A percentile compares a stretch with the other conserved stretches of the same genome.
These are phyloP conservation scores for Suhomyces bribrorum DNA, from an alignment of 1,139 yeast genomes.

Conservation along the genomic window DNA sequence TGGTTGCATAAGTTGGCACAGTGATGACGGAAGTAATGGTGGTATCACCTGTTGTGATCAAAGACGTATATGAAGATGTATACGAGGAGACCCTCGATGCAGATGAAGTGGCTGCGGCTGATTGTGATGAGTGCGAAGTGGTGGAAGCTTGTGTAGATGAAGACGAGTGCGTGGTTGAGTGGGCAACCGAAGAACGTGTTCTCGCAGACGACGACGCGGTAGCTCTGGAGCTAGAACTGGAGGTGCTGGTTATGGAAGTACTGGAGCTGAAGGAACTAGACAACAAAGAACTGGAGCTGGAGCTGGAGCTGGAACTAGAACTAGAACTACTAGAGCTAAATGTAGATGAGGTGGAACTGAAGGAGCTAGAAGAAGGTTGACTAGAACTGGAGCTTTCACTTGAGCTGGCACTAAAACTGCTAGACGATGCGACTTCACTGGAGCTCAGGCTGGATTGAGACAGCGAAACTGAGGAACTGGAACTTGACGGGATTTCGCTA, in stretches of 20 bases:
- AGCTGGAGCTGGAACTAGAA: constrained; percentile 3
- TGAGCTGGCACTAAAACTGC: constrained; percentile 3
- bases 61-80: constrained; percentile 27
- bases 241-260: background rate
- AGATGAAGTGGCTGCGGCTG: constrained; percentile 3
- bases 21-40: constrained; percentile 46
- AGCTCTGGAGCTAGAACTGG: constrained; percentile 9
- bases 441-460: constrained; percentile 1
- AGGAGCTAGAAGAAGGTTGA: constrained; percentile 46
- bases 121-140: constrained; percentile 4
- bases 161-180: constrained; percentile 13
- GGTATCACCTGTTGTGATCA: constrained; percentile 31
- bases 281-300: constrained; percentile 15
- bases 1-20: constrained; percentile 34
- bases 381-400: constrained; percentile 25
- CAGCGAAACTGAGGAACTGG: constrained; percentile 1
- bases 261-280: constrained; percentile 36
- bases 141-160: constrained; percentile 6
- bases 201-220: constrained; percentile 15
- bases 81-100: constrained; percentile 8
- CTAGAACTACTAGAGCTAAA: background rate
- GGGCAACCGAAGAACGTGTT: constrained; percentile 8
- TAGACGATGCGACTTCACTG: constrained; percentile 1
- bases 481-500: background rate
- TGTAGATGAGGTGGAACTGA: constrained; percentile 1